These are phyloP conservation scores for Epichloe aotearoae DNA, from an alignment of 2,329 filamentous ascomycete species.

Conservation along the genomic window DNA sequence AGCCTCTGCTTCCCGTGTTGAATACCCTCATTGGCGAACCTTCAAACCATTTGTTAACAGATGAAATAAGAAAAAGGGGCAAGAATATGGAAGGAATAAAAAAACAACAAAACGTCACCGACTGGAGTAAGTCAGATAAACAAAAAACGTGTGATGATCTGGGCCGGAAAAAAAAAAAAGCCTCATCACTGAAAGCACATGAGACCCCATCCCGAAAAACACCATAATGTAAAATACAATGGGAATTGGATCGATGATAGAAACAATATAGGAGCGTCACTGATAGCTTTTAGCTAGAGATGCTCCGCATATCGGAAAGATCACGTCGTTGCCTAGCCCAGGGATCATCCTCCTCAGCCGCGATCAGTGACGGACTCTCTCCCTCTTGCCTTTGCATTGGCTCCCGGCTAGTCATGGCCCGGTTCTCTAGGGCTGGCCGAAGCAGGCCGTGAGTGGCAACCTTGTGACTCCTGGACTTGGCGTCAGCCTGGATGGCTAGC, in stretches of 20 bases:
- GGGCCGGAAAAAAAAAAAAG: background rate
- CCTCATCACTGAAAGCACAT: background rate
- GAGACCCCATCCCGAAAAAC: slow-evolving; percentile 5
- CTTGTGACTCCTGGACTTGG: slow-evolving; percentile 29
- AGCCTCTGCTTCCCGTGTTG: background rate
- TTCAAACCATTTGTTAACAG: background rate
- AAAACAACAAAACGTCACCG: background rate
- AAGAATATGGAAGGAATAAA: background rate
- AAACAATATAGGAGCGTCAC: slow-evolving; percentile 2
- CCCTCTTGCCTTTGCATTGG: slow-evolving; percentile 38
- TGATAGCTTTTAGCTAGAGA: slow-evolving; percentile 17
- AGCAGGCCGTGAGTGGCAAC: slow-evolving; percentile 23
- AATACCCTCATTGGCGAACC: background rate
- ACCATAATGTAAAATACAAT: slow-evolving; percentile 12
- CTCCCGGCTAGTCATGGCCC: slow-evolving; percentile 58
- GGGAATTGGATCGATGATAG: slow-evolving; percentile 5
- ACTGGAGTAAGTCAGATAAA: background rate
- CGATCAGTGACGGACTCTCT: slow-evolving; percentile 49
- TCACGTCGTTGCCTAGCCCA: slow-evolving; percentile 37
- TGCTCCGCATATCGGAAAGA: slow-evolving; percentile 25
- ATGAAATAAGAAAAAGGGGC: background rate
- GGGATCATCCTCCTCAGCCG: slow-evolving; percentile 30
- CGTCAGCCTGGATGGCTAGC: slow-evolving; percentile 36
- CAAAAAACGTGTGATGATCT: background rate
- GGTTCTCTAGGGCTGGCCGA: slow-evolving; percentile 34